Evolutionary conservation across 352 stramenopile species (phyloP).

Genomic region (Phytophthora idaei): DNA sequence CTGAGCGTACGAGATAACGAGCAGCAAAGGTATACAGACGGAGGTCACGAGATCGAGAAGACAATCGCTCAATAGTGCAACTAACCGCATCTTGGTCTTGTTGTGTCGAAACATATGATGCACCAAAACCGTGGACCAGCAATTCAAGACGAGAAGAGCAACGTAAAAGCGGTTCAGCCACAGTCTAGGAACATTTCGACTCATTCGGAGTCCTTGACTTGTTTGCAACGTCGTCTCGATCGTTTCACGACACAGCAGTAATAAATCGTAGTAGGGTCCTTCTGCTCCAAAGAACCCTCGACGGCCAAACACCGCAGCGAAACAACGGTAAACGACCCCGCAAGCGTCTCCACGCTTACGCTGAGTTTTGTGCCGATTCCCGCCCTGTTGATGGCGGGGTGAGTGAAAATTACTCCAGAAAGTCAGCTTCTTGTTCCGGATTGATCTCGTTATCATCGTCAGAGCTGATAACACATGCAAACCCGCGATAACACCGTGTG

Average conservation of each 20-base stretch:
- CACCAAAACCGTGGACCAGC: constrained; percentile 42
- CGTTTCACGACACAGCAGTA: constrained; percentile 40
- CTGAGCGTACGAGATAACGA: constrained; percentile 29
- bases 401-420: constrained; percentile 17
- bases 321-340: constrained; percentile 5
- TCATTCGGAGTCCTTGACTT: constrained; percentile 39
- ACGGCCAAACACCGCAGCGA: constrained; percentile 26
- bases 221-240: constrained; percentile 37
- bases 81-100: constrained; percentile 32
- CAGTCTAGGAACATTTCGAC: constrained; percentile 27
- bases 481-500: constrained; percentile 18
- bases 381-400: neutral
- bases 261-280: constrained; percentile 31
- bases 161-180: constrained; percentile 51
- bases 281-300: constrained; percentile 32
- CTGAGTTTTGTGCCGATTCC: neutral
- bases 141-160: constrained; percentile 36
- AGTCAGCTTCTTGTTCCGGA: constrained; percentile 22
- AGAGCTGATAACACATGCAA: constrained; percentile 23
- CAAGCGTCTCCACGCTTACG: neutral
- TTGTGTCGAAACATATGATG: constrained; percentile 36
- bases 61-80: constrained; percentile 32
- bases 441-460: constrained; percentile 26
- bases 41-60: constrained; percentile 37
- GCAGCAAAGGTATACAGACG: constrained; percentile 30